Base-by-base conservation (phyloP, 805 yeast genomes). In the Suhomyces sp. region DNA sequence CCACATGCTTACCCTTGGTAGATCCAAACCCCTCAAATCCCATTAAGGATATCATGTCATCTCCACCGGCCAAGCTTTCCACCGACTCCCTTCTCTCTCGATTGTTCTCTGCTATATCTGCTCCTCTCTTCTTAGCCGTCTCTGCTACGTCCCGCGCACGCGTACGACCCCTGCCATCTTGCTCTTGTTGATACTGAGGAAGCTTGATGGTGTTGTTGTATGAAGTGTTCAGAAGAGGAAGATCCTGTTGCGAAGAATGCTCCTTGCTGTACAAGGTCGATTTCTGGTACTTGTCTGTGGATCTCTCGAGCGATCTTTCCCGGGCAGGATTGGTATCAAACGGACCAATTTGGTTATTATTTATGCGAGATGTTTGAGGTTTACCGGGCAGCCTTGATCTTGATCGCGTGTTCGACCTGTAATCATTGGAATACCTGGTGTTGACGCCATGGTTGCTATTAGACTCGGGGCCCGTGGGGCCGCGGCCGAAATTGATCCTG, bases 1-100 rank as follows among this genome's bases (percentile, higher is more conserved):
- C 65, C 5, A 83, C 87, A 46, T 81, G 80, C 57, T 81, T 80
- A 42, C 82, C 80, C 62, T 84, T 84, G 5, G 88, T 83, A 1
- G 82, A 62, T 0, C 73, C 77, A 63, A 84, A 83, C 0, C 80
- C 78, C 2, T 75, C 70, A 59, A 84, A 83, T 5, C 89, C 89
- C 86, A 84, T 82, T 47, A 83, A 50, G 50, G 72, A 65, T 57
- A 72, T 66, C 76, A 80, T 68, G 4, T 61, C 64, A 2, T 53
- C 54, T 35, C 64, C 61, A 19, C 58, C 57, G 7, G 22, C 42
- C 66, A n/a, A 66, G 51, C 42, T 23, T 71, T 2, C 63, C 72
- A 48, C 66, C 31, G 49, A 50, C 12, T 52, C 47, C 26, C 51
- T 44, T 36, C 51, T n/a, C 26, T 52, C 49, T 36, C 29, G 48